Conservation (phyloP, 1,139 yeast species). For the Suzukiozyma palmioleophila region DNA sequence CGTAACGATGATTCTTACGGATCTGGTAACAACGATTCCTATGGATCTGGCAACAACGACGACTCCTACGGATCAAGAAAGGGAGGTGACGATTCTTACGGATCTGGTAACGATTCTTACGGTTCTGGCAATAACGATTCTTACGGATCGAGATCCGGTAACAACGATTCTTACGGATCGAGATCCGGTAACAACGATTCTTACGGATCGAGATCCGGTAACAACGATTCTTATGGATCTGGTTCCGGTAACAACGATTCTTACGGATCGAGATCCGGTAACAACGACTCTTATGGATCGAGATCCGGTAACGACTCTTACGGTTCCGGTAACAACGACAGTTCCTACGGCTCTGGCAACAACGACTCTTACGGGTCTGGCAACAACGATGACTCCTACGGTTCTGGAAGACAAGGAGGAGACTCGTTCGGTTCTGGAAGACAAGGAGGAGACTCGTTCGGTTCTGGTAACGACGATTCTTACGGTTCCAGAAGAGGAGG, state of each 20-base stretch:
- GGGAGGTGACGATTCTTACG: slow-evolving; percentile 15
- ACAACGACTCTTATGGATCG: slow-evolving; percentile 10
- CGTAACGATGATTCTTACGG: slow-evolving; percentile 10
- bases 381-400: slow-evolving; percentile 16
- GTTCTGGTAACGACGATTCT: slow-evolving; percentile 14
- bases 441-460: slow-evolving; percentile 23
- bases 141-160: slow-evolving; percentile 18
- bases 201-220: slow-evolving; percentile 16
- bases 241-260: slow-evolving; percentile 13
- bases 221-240: slow-evolving; percentile 15
- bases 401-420: too few relatives aligned
- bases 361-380: slow-evolving; percentile 18
- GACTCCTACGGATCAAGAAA: slow-evolving; percentile 14
- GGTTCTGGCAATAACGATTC: slow-evolving; percentile 17
- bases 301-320: slow-evolving; percentile 15
- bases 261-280: slow-evolving; percentile 6
- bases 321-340: slow-evolving; percentile 7
- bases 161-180: slow-evolving; percentile 20
- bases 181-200: slow-evolving; percentile 13
- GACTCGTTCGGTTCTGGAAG: slow-evolving; percentile 19
- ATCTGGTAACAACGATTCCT: slow-evolving; percentile 9
- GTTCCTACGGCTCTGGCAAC: slow-evolving; percentile 7
- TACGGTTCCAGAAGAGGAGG: slow-evolving; percentile 10
- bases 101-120: slow-evolving; percentile 16
- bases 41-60: slow-evolving; percentile 11